Percentiles rank a stretch among this genome's conserved stretches.
Evolutionary conservation across 2,329 filamentous ascomycete species (phyloP).

Genomic region (Fusarium nisikadoi): DNA sequence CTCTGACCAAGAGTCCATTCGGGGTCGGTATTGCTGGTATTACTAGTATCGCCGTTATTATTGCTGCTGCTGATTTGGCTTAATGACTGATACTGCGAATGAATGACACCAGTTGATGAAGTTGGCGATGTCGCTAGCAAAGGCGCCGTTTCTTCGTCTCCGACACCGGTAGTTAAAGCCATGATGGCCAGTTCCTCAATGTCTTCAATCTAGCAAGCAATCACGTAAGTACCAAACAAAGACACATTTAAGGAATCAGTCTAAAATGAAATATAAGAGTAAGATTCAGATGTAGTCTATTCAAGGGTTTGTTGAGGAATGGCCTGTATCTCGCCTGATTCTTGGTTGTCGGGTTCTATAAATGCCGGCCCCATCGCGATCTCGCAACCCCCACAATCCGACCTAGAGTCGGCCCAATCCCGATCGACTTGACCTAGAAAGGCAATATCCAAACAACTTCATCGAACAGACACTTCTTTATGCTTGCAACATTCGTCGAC

Average conservation of each 20-base stretch:
- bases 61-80: neutral
- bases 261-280: neutral
- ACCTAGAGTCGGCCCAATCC: slow-evolving; percentile 8
- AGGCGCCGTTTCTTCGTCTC: slow-evolving; percentile 23
- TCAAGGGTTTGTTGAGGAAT: neutral
- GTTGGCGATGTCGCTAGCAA: slow-evolving; percentile 11
- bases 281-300: neutral
- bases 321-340: slow-evolving; percentile 8
- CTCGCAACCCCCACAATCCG: slow-evolving; percentile 14
- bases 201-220: neutral
- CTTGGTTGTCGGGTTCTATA: slow-evolving; percentile 9
- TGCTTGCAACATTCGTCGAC: fast-evolving
- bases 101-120: neutral
- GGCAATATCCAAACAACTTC: slow-evolving; percentile 1
- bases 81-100: neutral
- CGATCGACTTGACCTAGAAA: slow-evolving; percentile 16
- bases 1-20: slow-evolving; percentile 34
- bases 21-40: neutral
- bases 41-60: neutral
- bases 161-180: slow-evolving; percentile 20
- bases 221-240: neutral
- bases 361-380: slow-evolving; percentile 4
- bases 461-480: neutral
- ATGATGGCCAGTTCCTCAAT: slow-evolving; percentile 8
- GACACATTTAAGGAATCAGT: neutral